Evolutionary conservation across 768 basidiomycete genomes (phyloP), one percentile per base, ranked within the genome.

Genomic region (Cyathus striatus): DNA sequence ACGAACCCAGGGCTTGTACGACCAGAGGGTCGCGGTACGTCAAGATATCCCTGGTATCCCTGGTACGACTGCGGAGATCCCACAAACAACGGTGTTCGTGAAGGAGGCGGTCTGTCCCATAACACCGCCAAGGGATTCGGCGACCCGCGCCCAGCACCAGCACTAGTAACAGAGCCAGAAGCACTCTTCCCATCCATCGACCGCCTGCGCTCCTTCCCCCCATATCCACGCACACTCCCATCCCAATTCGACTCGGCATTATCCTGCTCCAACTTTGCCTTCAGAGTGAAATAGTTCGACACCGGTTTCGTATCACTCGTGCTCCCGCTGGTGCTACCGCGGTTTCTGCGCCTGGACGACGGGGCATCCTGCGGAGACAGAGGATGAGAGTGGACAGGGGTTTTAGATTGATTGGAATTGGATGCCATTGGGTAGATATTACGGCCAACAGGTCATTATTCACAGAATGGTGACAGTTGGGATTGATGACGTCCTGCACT

Each of bases 321-420:
- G 47, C 45, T 53, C 13, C 23, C 46, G 3, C 30, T 45, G 24
- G 36, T 25, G 25, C 51, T 55, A 38, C 62, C 59, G 40, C 79
- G 77, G 46, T 58, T 66, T 35, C 76, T 68, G 41, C 83, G 75
- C 73, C 69, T 53, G 68, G 62, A 6, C 33, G 72, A 56, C 14
- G 70, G 59, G 20, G 51, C 50, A 23, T 81, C 76, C 23, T 86
- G 83, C 6, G 70, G 70, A 3, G 76, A 78, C 18, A 90, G 75
- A 26, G 88, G 88, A 54, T 90, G 88, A 0, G 78, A 78, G 47
- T 89, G 68, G 17, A 83, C 82, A 18, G 80, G 78, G 5, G 76
- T 83, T 57, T 71, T 72, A 33, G 52, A 46, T 23, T 73, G 69
- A 21, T 57, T 59, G 41, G 71, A n/a, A 66, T 38, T 69, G 35